These are phyloP conservation scores for Colletotrichum sublineola DNA, from an alignment of 2,329 filamentous ascomycete species.

Conservation along the genomic window DNA sequence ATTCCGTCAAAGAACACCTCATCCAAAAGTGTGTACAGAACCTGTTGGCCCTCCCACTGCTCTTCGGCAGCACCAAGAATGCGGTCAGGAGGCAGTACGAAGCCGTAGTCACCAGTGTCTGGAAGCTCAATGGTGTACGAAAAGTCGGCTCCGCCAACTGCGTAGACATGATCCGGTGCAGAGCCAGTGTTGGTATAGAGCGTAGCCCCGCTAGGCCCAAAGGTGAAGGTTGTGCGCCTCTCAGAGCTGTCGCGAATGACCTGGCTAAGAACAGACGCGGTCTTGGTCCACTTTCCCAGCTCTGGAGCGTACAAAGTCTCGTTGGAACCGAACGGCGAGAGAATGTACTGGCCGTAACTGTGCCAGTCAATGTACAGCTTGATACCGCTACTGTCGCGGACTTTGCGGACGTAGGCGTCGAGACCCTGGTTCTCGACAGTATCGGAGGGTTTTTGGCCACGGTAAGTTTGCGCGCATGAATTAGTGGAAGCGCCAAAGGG, in stretches of 20 bases:
- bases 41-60: slow-evolving; percentile 53
- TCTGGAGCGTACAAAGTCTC: slow-evolving; percentile 55
- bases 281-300: slow-evolving; percentile 55
- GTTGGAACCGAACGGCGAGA: slow-evolving; percentile 61
- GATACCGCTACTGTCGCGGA: slow-evolving; percentile 53
- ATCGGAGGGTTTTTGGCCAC: slow-evolving; percentile 56
- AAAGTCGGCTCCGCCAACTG: slow-evolving; percentile 50
- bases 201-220: slow-evolving; percentile 54
- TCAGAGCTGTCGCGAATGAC: slow-evolving; percentile 54
- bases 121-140: slow-evolving; percentile 57
- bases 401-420: slow-evolving; percentile 48
- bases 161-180: slow-evolving; percentile 49
- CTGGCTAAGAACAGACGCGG: slow-evolving; percentile 49
- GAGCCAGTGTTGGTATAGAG: slow-evolving; percentile 53
- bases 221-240: slow-evolving; percentile 51
- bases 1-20: slow-evolving; percentile 54
- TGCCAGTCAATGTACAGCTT: slow-evolving; percentile 64
- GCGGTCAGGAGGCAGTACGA: slow-evolving; percentile 54
- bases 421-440: slow-evolving; percentile 62
- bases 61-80: slow-evolving; percentile 54
- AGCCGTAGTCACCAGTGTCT: slow-evolving; percentile 52
- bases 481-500: slow-evolving; percentile 60
- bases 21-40: slow-evolving; percentile 50
- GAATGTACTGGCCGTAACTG: slow-evolving; percentile 59
- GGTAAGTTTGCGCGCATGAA: slow-evolving; percentile 62